phyloP scores from a whole-genome alignment of 352 stramenopile genomes.

The Salisapilia sapeloensis region DNA sequence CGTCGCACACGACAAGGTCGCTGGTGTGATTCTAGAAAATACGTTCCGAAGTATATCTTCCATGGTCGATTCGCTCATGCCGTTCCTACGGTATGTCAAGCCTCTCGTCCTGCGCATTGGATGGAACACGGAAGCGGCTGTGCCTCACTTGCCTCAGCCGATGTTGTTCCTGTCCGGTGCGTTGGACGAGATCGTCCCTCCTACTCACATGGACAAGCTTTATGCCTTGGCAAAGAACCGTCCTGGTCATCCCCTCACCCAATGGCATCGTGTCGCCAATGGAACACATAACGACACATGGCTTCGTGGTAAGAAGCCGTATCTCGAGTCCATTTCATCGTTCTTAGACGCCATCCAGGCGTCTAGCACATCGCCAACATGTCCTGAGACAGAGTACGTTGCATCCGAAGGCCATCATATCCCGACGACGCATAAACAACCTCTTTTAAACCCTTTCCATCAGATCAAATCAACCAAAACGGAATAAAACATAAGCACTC shows the following conservation, averaged over 20 bases:
- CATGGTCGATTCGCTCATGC: constrained; percentile 91
- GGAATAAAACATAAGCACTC: no score
- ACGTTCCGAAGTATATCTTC: constrained; percentile 87
- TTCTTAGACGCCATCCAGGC: no score
- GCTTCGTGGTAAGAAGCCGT: constrained; percentile 76
- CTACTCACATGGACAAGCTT: constrained; percentile 78
- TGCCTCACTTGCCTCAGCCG: constrained; percentile 50
- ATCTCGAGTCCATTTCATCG: constrained; percentile 50
- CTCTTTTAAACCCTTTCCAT: no score
- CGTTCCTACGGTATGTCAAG: constrained; percentile 81
- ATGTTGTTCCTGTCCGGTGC: constrained; percentile 85
- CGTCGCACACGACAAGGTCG: constrained; percentile 56
- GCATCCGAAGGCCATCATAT: no score
- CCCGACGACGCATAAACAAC: no score
- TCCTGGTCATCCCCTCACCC: constrained; percentile 6
- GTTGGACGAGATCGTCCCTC: constrained; percentile 85
- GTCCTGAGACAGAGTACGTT: no score
- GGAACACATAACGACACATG: constrained; percentile 93
- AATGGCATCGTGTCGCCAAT: constrained; percentile 70
- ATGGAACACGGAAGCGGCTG: constrained; percentile 68
- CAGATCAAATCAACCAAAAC: no score
- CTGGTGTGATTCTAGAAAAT: constrained; percentile 88
- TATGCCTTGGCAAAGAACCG: constrained; percentile 39
- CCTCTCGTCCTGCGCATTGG: constrained; percentile 79
- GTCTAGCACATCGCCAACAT: no score